phyloP scores from a whole-genome alignment of 2,329 filamentous ascomycete genomes.

The Neonectria punicea region DNA sequence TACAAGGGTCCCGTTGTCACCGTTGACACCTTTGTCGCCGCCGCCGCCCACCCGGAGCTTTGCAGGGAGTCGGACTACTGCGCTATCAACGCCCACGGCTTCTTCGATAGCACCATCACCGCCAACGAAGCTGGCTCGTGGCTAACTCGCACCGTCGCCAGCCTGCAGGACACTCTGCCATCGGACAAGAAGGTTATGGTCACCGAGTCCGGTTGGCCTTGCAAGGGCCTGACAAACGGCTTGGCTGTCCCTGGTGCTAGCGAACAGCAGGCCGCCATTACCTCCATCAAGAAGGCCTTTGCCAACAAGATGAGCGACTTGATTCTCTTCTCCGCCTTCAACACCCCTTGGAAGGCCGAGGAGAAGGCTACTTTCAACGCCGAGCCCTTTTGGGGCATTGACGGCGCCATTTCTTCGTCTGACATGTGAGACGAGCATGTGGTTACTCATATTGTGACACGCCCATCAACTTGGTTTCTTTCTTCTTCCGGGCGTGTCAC shows the following conservation, averaged over 20 bases:
- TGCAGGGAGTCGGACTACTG: constrained; percentile 81
- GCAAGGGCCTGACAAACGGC: constrained; percentile 72
- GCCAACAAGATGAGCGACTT: constrained; percentile 60
- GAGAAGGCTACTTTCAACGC: constrained; percentile 71
- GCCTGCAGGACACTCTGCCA: constrained; percentile 53
- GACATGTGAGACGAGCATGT: constrained; percentile 22
- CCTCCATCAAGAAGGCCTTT: constrained; percentile 71
- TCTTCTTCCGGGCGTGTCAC: background rate
- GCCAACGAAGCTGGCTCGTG: constrained; percentile 74
- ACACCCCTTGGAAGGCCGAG: constrained; percentile 82
- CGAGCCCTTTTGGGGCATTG: constrained; percentile 82
- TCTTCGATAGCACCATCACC: constrained; percentile 75
- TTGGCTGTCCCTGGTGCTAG: constrained; percentile 73
- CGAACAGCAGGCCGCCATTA: constrained; percentile 74
- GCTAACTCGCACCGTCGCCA: constrained; percentile 65
- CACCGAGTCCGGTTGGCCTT: constrained; percentile 89
- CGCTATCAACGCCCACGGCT: constrained; percentile 84
- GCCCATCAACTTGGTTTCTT: background rate
- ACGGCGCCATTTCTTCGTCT: constrained; percentile 41
- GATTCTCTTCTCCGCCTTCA: constrained; percentile 82
- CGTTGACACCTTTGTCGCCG: constrained; percentile 80
- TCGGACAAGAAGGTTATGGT: constrained; percentile 72
- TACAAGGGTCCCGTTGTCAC: constrained; percentile 80
- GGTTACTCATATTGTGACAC: background rate
- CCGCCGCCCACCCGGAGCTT: constrained; percentile 73